Conservation (phyloP, 2,329 filamentous ascomycete species). For the Colletotrichum cereale region DNA sequence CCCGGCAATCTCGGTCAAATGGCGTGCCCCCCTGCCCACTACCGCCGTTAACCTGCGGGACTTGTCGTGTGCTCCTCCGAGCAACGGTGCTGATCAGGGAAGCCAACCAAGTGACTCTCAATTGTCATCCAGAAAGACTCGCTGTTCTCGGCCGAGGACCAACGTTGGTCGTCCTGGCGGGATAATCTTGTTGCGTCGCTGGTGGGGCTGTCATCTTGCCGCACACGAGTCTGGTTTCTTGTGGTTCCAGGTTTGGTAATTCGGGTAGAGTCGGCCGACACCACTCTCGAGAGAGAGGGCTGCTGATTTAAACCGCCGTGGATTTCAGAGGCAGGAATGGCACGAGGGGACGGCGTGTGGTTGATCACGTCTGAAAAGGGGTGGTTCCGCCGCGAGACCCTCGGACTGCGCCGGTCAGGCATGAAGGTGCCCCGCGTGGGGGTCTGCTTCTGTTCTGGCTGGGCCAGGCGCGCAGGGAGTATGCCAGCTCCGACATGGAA, state of each 20-base stretch:
- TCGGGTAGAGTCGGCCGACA: constrained; percentile 33
- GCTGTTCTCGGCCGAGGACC: constrained; percentile 31
- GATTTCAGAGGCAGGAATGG: constrained; percentile 26
- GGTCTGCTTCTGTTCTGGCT: constrained; percentile 28
- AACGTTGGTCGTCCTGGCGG: not conserved
- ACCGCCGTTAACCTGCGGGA: constrained; percentile 23
- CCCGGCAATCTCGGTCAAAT: constrained; percentile 41
- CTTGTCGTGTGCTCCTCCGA: constrained; percentile 28
- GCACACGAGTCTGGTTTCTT: not conserved
- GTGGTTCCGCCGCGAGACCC: constrained; percentile 31
- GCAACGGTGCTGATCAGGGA: constrained; percentile 22
- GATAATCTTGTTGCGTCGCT: constrained; percentile 9
- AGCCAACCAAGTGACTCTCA: constrained; percentile 30
- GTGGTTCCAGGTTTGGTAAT: constrained; percentile 1
- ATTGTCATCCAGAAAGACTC: constrained; percentile 32
- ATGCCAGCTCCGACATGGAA: constrained; percentile 32
- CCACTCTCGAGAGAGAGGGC: constrained; percentile 3
- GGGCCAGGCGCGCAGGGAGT: constrained; percentile 25
- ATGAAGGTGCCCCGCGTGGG: constrained; percentile 40
- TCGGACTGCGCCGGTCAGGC: constrained; percentile 22
- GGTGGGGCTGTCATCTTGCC: not conserved
- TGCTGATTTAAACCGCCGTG: constrained; percentile 27
- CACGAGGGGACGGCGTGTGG: constrained; percentile 14
- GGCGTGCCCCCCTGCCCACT: constrained; percentile 34
- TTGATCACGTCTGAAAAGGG: constrained; percentile 38